Conservation (phyloP, 805 yeast genomes). For the Candida arabinofermentans region DNA sequence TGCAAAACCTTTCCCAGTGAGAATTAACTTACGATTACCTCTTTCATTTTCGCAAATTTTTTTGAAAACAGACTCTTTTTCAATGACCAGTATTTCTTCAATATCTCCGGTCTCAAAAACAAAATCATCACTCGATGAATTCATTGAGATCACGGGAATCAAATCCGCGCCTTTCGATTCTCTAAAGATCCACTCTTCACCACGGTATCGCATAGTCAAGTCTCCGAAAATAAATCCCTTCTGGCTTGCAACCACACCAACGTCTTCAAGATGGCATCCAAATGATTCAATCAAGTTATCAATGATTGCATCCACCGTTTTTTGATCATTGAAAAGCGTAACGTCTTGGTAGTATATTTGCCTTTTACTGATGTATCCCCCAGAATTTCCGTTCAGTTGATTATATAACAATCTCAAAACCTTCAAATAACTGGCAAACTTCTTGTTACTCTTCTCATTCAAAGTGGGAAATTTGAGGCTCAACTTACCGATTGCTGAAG, state of each 20-base stretch:
- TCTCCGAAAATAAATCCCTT: conserved; percentile 52
- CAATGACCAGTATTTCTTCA: conserved; percentile 39
- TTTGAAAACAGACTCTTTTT: conserved; percentile 49
- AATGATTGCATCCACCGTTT: conserved; percentile 36
- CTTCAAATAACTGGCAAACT: conserved; percentile 22
- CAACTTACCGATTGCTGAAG: no score
- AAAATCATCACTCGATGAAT: conserved; percentile 15
- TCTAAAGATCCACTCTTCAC: conserved; percentile 7
- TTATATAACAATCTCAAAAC: conserved; percentile 17
- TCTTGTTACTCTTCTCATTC: conserved; percentile 9
- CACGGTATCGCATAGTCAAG: conserved; percentile 19
- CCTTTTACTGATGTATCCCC: conserved; percentile 39
- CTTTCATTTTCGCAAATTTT: conserved; percentile 23
- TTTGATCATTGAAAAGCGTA: conserved; percentile 43
- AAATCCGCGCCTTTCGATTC: conserved; percentile 22
- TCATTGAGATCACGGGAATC: conserved; percentile 37
- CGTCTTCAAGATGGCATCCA: conserved; percentile 31
- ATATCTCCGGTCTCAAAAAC: conserved; percentile 9
- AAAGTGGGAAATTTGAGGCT: conserved; percentile 20
- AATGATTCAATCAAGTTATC: conserved; percentile 37
- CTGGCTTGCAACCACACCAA: conserved; percentile 49
- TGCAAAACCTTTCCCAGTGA: conserved; percentile 70
- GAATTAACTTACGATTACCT: conserved; percentile 24
- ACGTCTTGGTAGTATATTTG: conserved; percentile 61
- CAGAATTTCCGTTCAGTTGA: conserved; percentile 5